A percentile compares a stretch with the other conserved stretches of the same genome.
Evolutionary conservation across 306 rosid species (phyloP).

Genomic region (apple (Malus domestica)): ASM211411v1 NC_041802.1:21105501-21106000

Average conservation of each 20-base stretch:
- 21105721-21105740: slow-evolving; percentile 96
- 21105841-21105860: neutral
- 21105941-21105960: neutral
- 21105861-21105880: neutral
- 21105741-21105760: slow-evolving; percentile 4
- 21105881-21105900: neutral
- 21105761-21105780: slow-evolving; percentile 5
- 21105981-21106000: neutral
- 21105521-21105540: slow-evolving; percentile 60
- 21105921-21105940: neutral
- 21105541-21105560: slow-evolving; percentile 52
- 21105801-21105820: neutral
- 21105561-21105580: slow-evolving; percentile 40
- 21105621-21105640: slow-evolving; percentile 69
- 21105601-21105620: slow-evolving; percentile 80
- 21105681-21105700: slow-evolving; percentile 84
- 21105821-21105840: neutral
- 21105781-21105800: neutral
- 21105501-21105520: slow-evolving; percentile 72
- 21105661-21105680: slow-evolving; percentile 66
- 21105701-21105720: slow-evolving; percentile 98
- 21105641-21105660: slow-evolving; percentile 91
- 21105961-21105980: neutral
- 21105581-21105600: slow-evolving; percentile 82
- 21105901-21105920: neutral